A percentile compares a stretch with the other conserved stretches of the same genome.
These are phyloP conservation scores for Naganishia liquefaciens DNA, from an alignment of 1,284 basidiomycete genomes.

Conservation along the genomic window DNA sequence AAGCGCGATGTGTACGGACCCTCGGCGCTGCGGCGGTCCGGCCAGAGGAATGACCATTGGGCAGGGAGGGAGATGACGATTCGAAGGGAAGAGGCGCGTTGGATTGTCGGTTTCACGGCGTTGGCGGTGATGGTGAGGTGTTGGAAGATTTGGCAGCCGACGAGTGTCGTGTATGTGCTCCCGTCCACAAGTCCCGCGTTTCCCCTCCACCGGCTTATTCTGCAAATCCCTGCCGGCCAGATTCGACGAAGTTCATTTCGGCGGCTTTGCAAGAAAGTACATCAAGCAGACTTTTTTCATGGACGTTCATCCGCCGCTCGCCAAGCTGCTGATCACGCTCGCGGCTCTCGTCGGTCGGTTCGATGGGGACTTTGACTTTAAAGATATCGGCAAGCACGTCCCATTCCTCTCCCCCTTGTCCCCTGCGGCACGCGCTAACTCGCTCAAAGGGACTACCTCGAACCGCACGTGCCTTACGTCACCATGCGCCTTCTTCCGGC, in stretches of 20 bases:
- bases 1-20: slow-evolving; percentile 22
- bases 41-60: slow-evolving; percentile 10
- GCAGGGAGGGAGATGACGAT: slow-evolving; percentile 64
- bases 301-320: slow-evolving; percentile 96
- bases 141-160: slow-evolving; percentile 75
- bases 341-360: slow-evolving; percentile 88
- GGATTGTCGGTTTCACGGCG: slow-evolving; percentile 65
- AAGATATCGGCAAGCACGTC: slow-evolving; percentile 89
- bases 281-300: slow-evolving; percentile 94
- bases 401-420: not conserved
- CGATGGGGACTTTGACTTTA: slow-evolving; percentile 92
- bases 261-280: slow-evolving; percentile 84
- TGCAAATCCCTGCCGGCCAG: slow-evolving; percentile 55
- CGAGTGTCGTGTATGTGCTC: slow-evolving; percentile 79
- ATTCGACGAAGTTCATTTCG: slow-evolving; percentile 96
- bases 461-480: slow-evolving; percentile 79
- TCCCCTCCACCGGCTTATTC: not conserved
- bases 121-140: slow-evolving; percentile 73
- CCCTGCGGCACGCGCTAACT: not conserved
- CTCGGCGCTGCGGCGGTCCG: slow-evolving; percentile 8
- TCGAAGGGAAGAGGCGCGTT: slow-evolving; percentile 69
- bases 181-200: too few relatives aligned
- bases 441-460: slow-evolving; percentile 67
- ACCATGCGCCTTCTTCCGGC: slow-evolving; percentile 94
- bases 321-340: slow-evolving; percentile 91